These are phyloP conservation scores for Colletotrichum sp. DNA, from an alignment of 2,329 filamentous ascomycete genomes.

Conservation along the genomic window DNA sequence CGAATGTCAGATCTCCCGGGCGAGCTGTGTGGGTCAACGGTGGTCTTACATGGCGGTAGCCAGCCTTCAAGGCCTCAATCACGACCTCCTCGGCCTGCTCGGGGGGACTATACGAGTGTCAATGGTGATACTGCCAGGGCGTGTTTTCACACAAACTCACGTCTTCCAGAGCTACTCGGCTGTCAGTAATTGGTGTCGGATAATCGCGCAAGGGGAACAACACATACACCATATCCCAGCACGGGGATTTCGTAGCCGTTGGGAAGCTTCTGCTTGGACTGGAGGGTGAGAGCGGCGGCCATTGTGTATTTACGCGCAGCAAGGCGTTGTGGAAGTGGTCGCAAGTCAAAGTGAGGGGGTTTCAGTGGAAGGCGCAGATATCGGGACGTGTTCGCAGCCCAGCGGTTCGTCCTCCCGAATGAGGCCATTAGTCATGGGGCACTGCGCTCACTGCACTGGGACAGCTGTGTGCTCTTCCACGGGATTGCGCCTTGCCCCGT, in stretches of 20 bases:
- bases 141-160: slow-evolving; percentile 35
- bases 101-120: slow-evolving; percentile 30
- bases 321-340: background rate
- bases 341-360: background rate
- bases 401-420: background rate
- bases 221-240: slow-evolving; percentile 59
- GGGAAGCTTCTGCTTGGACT: slow-evolving; percentile 56
- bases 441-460: background rate
- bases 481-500: background rate
- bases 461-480: background rate
- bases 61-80: slow-evolving; percentile 51
- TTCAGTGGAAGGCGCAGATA: background rate
- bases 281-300: slow-evolving; percentile 47
- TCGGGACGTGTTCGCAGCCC: background rate
- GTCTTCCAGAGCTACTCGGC: slow-evolving; percentile 54
- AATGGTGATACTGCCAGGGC: background rate
- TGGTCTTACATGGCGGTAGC: slow-evolving; percentile 56
- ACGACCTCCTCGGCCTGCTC: slow-evolving; percentile 41
- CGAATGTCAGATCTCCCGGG: background rate
- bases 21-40: background rate
- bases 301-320: slow-evolving; percentile 32
- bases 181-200: slow-evolving; percentile 2
- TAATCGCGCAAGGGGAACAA: background rate
- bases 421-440: slow-evolving; percentile 13
- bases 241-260: slow-evolving; percentile 59